phyloP scores from a whole-genome alignment of 805 yeast species.

The Kodamaea neixiangensis region DNA sequence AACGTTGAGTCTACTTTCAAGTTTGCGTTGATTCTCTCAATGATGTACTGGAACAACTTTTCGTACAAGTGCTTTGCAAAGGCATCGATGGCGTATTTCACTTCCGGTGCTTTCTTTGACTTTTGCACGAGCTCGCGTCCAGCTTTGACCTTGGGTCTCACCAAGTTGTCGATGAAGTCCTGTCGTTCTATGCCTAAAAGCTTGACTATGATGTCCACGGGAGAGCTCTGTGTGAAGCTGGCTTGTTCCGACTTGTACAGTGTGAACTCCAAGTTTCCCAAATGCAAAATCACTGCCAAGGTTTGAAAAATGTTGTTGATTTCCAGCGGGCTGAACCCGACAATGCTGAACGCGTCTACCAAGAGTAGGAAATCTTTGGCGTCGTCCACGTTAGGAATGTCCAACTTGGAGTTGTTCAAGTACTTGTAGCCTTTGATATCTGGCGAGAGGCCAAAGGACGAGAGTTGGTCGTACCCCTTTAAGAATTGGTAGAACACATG shows the following conservation, averaged over 20 bases:
- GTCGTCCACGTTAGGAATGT: slow-evolving; percentile 79
- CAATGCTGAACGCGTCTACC: slow-evolving; percentile 63
- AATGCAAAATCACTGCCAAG: slow-evolving; percentile 74
- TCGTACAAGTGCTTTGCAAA: slow-evolving; percentile 87
- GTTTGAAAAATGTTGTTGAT: slow-evolving; percentile 60
- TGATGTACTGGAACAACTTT: slow-evolving; percentile 74
- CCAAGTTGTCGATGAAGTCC: slow-evolving; percentile 56
- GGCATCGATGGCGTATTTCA: slow-evolving; percentile 80
- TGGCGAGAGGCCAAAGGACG: slow-evolving; percentile 45
- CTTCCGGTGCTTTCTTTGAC: slow-evolving; percentile 76
- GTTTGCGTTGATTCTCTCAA: slow-evolving; percentile 70
- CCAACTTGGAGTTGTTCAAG: slow-evolving; percentile 52
- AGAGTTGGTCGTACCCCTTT: slow-evolving; percentile 59
- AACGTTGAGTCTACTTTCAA: slow-evolving; percentile 33
- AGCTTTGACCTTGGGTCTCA: slow-evolving; percentile 85
- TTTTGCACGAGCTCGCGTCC: slow-evolving; percentile 86
- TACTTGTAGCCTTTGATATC: slow-evolving; percentile 52
- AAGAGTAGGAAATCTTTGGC: slow-evolving; percentile 63
- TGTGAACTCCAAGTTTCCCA: slow-evolving; percentile 81
- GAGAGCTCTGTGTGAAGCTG: slow-evolving; percentile 50
- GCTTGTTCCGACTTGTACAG: slow-evolving; percentile 79
- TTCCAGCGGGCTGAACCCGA: slow-evolving; percentile 66
- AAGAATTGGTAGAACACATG: slow-evolving; percentile 90
- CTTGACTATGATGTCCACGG: slow-evolving; percentile 53
- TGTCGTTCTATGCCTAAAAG: slow-evolving; percentile 63